phyloP scores from a whole-genome alignment of 1,284 basidiomycete species.

The Ganoderma sinense region DNA sequence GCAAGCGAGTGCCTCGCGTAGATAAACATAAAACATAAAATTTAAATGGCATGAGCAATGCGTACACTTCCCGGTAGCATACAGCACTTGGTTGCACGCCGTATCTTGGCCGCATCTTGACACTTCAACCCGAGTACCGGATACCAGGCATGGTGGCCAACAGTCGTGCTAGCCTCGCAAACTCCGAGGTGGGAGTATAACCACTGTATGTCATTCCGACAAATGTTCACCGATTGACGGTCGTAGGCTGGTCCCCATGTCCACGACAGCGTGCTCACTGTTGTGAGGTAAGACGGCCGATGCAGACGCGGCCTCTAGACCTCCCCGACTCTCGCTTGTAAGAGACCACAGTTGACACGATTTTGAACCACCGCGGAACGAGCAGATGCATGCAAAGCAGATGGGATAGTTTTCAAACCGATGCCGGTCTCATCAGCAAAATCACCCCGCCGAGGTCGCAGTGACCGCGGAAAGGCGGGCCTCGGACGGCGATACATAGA shows the following conservation, averaged over 20 bases:
- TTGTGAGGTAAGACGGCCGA: not conserved
- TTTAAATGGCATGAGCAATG: not conserved
- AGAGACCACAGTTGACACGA: not conserved
- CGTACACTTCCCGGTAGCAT: not conserved
- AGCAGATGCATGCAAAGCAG: too few species aligned
- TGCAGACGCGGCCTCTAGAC: not conserved
- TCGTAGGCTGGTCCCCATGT: not conserved
- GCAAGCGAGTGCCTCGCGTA: not conserved
- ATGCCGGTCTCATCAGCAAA: not conserved
- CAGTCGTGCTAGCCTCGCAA: not conserved
- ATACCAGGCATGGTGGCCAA: not conserved
- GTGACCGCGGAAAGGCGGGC: not conserved
- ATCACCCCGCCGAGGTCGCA: not conserved
- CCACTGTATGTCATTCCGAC: not conserved
- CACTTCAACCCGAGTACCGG: not conserved
- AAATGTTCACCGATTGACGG: not conserved
- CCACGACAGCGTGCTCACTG: not conserved
- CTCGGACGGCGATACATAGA: not conserved
- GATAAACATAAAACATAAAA: not conserved
- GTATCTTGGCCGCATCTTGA: not conserved
- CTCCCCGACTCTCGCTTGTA: not conserved
- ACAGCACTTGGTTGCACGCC: not conserved
- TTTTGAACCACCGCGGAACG: not conserved
- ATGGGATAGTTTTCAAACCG: not conserved
- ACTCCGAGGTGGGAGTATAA: not conserved